Evolutionary conservation across 208 protist species (phyloP).

Genomic region (Leishmania arabica): DNA sequence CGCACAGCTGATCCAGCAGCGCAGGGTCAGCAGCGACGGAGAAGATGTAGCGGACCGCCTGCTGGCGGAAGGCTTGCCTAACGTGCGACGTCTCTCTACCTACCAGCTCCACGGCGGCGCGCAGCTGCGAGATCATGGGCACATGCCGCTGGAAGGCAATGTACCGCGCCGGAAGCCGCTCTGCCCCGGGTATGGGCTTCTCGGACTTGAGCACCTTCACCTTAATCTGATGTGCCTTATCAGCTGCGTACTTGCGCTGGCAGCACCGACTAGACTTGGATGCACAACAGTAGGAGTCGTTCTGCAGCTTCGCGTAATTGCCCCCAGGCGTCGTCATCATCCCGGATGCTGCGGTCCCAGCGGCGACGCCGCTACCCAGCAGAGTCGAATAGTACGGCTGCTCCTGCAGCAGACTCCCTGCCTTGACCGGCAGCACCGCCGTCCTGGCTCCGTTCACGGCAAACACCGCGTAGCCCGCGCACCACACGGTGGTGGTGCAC

Average conservation of each 20-base stretch:
- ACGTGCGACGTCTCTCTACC: conserved; percentile 34
- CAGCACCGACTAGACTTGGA: background rate
- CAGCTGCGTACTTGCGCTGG: conserved; percentile 6
- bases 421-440: conserved; percentile 32
- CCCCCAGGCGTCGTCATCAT: background rate
- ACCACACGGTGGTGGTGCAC: conserved; percentile 46
- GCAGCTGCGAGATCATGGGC: conserved; percentile 51
- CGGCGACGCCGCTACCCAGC: background rate
- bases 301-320: conserved; percentile 4
- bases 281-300: background rate
- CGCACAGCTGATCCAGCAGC: conserved; percentile 68
- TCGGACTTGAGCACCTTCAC: conserved; percentile 36
- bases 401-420: conserved; percentile 54
- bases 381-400: background rate
- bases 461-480: conserved; percentile 66
- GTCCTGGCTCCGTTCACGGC: conserved; percentile 30
- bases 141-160: conserved; percentile 56
- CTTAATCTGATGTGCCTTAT: conserved; percentile 38
- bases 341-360: background rate
- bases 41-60: conserved; percentile 54
- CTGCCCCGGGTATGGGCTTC: conserved; percentile 12
- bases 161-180: conserved; percentile 47
- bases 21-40: conserved; percentile 39
- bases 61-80: conserved; percentile 56
- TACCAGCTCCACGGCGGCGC: conserved; percentile 44